These are phyloP conservation scores for Hypoxylon rickii DNA, from an alignment of 495 filamentous ascomycete genomes.

Conservation along the genomic window DNA sequence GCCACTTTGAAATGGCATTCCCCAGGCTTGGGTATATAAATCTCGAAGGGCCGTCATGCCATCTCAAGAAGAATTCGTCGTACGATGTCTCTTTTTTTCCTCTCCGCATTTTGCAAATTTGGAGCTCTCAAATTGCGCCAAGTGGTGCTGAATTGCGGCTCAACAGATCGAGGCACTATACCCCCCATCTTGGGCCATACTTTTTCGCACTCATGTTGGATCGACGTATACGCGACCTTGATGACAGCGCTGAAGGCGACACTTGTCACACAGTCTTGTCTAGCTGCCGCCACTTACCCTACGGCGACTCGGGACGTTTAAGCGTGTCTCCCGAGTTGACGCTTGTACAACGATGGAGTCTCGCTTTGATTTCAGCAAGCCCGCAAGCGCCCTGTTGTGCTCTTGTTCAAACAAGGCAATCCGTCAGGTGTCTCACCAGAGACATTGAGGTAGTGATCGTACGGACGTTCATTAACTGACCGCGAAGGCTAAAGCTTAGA, in stretches of 20 bases:
- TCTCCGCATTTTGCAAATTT: slow-evolving; percentile 2
- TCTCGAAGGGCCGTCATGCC: slow-evolving; percentile 27
- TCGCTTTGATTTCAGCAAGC: background rate
- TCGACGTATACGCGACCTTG: background rate
- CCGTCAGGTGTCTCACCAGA: slow-evolving; percentile 24
- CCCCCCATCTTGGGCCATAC: background rate
- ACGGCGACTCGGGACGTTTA: background rate
- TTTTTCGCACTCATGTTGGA: slow-evolving; percentile 4
- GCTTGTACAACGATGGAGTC: background rate
- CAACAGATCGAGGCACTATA: background rate
- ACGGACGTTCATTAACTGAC: slow-evolving; percentile 2
- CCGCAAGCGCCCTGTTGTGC: background rate
- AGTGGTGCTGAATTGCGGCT: slow-evolving; percentile 12
- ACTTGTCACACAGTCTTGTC: no score
- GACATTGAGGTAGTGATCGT: slow-evolving; percentile 20
- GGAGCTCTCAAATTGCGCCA: slow-evolving; percentile 8
- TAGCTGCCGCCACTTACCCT: background rate
- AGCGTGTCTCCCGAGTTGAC: background rate
- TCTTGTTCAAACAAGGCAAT: slow-evolving; percentile 12
- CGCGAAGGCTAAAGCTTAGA: slow-evolving; percentile 7
- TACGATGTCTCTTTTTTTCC: slow-evolving; percentile 24
- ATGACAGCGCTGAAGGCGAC: background rate
- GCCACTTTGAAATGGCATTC: slow-evolving; percentile 25
- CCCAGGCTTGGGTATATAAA: slow-evolving; percentile 32
- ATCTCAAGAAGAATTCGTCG: slow-evolving; percentile 17